Evolutionary conservation across 306 rosid genomes (phyloP).

Genomic region (Mimosa bimucronata): DNA sequence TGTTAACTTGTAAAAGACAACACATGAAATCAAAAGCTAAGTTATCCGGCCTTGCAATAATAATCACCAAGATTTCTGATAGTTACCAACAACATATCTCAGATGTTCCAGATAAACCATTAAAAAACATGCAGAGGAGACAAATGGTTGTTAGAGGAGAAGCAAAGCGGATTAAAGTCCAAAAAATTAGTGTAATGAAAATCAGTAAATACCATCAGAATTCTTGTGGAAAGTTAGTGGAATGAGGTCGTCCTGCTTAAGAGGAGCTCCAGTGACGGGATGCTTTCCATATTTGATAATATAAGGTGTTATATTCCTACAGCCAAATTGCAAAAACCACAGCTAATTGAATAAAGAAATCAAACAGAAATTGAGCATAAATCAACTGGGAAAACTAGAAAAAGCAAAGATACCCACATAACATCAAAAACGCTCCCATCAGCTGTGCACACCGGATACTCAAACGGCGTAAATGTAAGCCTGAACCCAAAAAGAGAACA

Average conservation of each 20-base stretch:
- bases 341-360: neutral
- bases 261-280: slow-evolving; percentile 79
- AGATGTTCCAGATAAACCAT: slow-evolving; percentile 18
- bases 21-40: neutral
- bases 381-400: neutral
- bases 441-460: slow-evolving; percentile 79
- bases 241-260: slow-evolving; percentile 80
- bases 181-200: neutral
- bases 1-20: neutral
- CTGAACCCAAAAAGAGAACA: slow-evolving; percentile 38
- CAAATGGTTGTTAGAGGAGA: neutral
- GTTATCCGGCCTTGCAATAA: neutral
- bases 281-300: slow-evolving; percentile 81
- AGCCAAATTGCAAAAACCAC: slow-evolving; percentile 35
- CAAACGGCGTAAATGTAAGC: slow-evolving; percentile 91
- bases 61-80: neutral
- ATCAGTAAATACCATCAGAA: slow-evolving; percentile 65
- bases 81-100: slow-evolving; percentile 13
- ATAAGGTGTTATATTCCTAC: slow-evolving; percentile 84
- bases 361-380: neutral
- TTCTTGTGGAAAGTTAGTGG: slow-evolving; percentile 91
- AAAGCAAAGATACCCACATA: slow-evolving; percentile 49
- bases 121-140: neutral
- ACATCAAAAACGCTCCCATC: slow-evolving; percentile 85
- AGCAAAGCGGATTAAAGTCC: neutral